Evolutionary conservation across 164 flowering plant species (phyloP), one percentile per base, ranked within the genome.

Genomic region (Cinnamomum chago): DNA sequence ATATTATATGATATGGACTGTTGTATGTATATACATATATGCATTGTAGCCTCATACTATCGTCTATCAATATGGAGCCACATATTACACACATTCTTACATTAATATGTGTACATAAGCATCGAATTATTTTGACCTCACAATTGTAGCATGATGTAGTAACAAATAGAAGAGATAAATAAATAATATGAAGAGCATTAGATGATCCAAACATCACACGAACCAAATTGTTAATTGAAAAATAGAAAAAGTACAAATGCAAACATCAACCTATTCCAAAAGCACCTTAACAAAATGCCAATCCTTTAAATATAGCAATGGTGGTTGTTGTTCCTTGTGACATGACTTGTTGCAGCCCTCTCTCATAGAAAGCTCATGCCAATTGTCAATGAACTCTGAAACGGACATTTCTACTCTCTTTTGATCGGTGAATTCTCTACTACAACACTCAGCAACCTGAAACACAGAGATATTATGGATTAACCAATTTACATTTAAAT

Each of bases 271-370:
- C 70, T 51, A n/a, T 58, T 58, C 64, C 52, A 55, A 0, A 25
- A 68, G 24, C 65, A 89, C 98, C 94, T 92, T 93, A 2, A 88
- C 95, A 84, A 95, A 93, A 85, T 95, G 98, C 98, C 99, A 93
- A 75, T 93, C 99, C 82, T 93, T 95, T 84, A 95, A 80, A 86
- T 95, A 95, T 18, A 93, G 81, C 58, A 83, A 75, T n/a, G 86
- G 67, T 62, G 81, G 76, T 22, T 75, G 82, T 73, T 52, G 35
- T 69, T 15, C 50, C 27, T 73, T 70, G 47, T 68, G 33, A 22
- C 35, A 58, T 7, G 78, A 65, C 76, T 24, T 72, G 79, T 69
- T 33, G 58, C 58, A 2, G 65, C 25, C 30, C 12, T 78, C 80
- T 67, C 76, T 51, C 10, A 55, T 22, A 23, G 78, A 75, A 33